These are phyloP conservation scores for Glycyrrhiza uralensis DNA, from an alignment of 306 rosid genomes.

Conservation along the genomic window DNA sequence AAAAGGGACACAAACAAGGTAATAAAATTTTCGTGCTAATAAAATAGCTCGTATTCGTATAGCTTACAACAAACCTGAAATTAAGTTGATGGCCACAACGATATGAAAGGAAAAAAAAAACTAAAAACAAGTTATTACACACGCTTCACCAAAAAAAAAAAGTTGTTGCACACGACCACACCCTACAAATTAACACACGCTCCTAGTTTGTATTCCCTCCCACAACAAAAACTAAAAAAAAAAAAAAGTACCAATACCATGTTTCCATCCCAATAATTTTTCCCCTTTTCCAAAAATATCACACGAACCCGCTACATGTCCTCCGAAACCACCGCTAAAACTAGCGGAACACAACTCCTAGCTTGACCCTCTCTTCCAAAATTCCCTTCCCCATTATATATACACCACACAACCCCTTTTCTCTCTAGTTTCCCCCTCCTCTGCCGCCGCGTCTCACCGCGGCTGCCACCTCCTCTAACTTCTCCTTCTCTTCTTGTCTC, in stretches of 20 bases:
- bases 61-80: background rate
- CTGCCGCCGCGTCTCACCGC: conserved; percentile 51
- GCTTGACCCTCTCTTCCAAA: conserved; percentile 37
- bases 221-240: background rate
- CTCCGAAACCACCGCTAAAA: conserved; percentile 45
- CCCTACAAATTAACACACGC: too few relatives aligned
- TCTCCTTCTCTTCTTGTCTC: background rate
- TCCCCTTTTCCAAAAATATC: background rate
- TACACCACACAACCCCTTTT: background rate
- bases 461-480: background rate
- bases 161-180: too few relatives aligned
- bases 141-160: too few relatives aligned
- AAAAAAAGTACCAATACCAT: background rate
- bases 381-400: conserved; percentile 31
- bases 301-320: background rate
- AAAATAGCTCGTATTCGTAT: too few relatives aligned
- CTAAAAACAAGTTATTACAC: too few relatives aligned
- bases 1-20: too few relatives aligned
- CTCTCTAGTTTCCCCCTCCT: conserved; percentile 13
- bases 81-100: background rate
- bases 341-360: conserved; percentile 41
- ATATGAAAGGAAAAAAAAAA: too few relatives aligned
- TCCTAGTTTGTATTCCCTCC: background rate
- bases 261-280: background rate
- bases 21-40: too few relatives aligned